These are phyloP conservation scores for Xanthoparmelia taractica DNA, from an alignment of 495 filamentous ascomycete species.

Conservation along the genomic window DNA sequence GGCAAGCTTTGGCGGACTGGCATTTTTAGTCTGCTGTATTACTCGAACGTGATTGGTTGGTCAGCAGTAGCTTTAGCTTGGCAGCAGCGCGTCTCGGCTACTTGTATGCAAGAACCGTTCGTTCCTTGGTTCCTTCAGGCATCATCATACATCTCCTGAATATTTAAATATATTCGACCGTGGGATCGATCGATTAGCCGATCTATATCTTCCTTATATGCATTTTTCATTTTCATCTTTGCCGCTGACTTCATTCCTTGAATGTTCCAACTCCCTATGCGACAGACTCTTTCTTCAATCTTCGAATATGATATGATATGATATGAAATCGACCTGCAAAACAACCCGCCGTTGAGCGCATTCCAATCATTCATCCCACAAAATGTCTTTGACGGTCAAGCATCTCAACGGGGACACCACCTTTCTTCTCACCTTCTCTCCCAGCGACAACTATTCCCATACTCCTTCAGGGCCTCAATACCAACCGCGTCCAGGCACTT, in stretches of 20 bases:
- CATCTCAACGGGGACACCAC: constrained; percentile 64
- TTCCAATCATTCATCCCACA: constrained; percentile 5
- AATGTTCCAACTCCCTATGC: no score
- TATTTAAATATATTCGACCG: no score
- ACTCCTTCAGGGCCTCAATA: constrained; percentile 20
- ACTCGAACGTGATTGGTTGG: neutral
- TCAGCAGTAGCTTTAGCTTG: no score
- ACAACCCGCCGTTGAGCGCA: neutral
- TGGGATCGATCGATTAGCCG: no score
- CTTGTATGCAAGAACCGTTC: neutral
- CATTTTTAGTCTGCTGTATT: no score
- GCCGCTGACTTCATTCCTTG: no score
- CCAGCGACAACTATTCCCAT: constrained; percentile 32
- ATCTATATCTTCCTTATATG: neutral
- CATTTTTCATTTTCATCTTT: neutral
- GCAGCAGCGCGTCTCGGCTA: no score
- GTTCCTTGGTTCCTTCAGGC: neutral
- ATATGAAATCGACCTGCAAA: neutral
- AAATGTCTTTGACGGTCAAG: constrained; percentile 59
- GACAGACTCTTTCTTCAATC: no score
- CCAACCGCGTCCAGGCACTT: constrained; percentile 39
- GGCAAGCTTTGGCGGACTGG: neutral
- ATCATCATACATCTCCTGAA: no score
- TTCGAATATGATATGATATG: no score
- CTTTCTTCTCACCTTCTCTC: constrained; percentile 59